Conservation (phyloP, 257 asterid species). For the Fraxinus quadrangulata region DNA sequence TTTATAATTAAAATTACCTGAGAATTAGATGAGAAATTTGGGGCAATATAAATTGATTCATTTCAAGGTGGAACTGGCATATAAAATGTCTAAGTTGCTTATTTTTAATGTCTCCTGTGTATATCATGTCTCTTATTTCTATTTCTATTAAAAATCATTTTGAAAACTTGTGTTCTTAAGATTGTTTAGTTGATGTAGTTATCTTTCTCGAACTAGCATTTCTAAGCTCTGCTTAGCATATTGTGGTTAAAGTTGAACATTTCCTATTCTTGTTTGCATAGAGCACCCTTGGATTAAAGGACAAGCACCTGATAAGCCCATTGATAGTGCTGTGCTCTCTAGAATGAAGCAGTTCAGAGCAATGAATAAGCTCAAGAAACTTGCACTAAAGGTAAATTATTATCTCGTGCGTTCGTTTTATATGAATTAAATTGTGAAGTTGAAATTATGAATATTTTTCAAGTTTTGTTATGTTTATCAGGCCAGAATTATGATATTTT, state of each 20-base stretch:
- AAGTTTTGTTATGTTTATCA: not conserved
- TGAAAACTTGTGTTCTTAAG: not conserved
- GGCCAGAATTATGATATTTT: not conserved
- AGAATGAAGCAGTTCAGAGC: constrained; percentile 90
- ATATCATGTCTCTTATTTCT: not conserved
- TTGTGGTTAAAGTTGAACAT: constrained; percentile 13
- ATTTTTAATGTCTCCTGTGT: not conserved
- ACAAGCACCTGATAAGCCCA: constrained; percentile 71
- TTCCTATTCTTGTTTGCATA: constrained; percentile 28
- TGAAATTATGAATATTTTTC: not conserved
- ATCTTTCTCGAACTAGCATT: not conserved
- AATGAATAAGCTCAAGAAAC: constrained; percentile 80
- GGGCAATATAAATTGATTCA: not conserved
- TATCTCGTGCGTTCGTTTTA: constrained; percentile 16
- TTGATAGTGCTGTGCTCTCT: constrained; percentile 75
- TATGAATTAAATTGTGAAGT: not conserved
- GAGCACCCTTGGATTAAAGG: constrained; percentile 83
- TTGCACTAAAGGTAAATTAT: constrained; percentile 61
- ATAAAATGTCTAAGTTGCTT: too few species aligned
- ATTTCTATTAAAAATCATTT: not conserved
- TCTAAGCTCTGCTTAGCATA: not conserved
- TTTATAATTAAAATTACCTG: not conserved
- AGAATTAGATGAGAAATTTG: not conserved
- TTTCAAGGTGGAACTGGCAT: too few species aligned
- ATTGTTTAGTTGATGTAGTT: not conserved